A percentile compares a stretch with the other conserved stretches of the same genome.
phyloP scores from a whole-genome alignment of 1,139 yeast genomes.

The Zygoascus hellenicus region DNA sequence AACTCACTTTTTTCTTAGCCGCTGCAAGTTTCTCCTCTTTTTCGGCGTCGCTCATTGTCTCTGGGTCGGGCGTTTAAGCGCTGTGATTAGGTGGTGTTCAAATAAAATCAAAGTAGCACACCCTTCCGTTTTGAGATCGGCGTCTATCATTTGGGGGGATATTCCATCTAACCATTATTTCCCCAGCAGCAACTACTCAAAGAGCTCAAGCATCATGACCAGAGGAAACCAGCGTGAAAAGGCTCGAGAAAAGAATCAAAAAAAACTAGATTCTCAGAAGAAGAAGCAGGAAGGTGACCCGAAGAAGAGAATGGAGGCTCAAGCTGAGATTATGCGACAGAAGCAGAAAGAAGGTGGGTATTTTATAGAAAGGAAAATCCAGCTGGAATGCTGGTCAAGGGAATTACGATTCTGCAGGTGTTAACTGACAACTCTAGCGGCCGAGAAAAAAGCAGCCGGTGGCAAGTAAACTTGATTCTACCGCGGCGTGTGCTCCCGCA shows the following conservation, averaged over 20 bases:
- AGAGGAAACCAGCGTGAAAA: slow-evolving; percentile 96
- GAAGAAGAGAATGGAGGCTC: slow-evolving; percentile 71
- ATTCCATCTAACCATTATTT: background rate
- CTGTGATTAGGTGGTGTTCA: background rate
- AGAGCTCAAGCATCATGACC: slow-evolving; percentile 50
- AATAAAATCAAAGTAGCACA: no score
- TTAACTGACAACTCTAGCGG: background rate
- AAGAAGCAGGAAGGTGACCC: slow-evolving; percentile 80
- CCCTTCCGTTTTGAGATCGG: no score
- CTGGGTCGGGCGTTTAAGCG: background rate
- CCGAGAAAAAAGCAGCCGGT: slow-evolving; percentile 9
- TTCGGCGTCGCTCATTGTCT: slow-evolving; percentile 7
- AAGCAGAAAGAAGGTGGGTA: slow-evolving; percentile 78
- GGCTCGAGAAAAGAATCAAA: slow-evolving; percentile 82
- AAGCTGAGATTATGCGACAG: slow-evolving; percentile 82
- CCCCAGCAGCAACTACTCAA: background rate
- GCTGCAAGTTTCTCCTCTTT: slow-evolving; percentile 49
- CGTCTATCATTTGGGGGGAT: background rate
- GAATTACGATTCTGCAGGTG: background rate
- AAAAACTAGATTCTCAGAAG: slow-evolving; percentile 61
- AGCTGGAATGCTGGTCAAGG: background rate
- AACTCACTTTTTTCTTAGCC: slow-evolving; percentile 50
- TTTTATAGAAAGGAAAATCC: background rate
- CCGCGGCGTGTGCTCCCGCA: no score
- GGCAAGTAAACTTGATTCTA: background rate